Base-by-base conservation (phyloP, 352 stramenopile species). In the Globisporangium uncinulatum region DNA sequence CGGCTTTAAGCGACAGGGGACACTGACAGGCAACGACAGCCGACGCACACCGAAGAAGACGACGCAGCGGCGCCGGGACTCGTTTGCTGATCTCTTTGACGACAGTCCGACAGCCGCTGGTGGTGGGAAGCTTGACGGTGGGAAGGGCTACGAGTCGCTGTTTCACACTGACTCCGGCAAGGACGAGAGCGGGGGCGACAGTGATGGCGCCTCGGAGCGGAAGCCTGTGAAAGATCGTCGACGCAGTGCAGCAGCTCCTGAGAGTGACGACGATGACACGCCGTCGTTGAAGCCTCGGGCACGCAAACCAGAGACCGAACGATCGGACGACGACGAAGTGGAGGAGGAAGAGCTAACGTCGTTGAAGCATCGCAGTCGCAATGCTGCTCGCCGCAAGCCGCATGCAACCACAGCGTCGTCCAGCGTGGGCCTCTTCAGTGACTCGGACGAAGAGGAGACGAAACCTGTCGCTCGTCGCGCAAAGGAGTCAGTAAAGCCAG, bases 21-120 rank as follows among this genome's bases (percentile, higher is more conserved):
- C 47, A 41, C 21, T n/a, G 17, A 32, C 48, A 29, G 32, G 31
- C 29, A 51, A 48, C 10, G 41, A 7, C 34, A n/a, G 24, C 51
- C 10, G 15, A 21, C 62, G 62, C 37, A 20, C 31, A 3, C 58
- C 54, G 9, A 61, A 52, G 34, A 37, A 41, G 11, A 29, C 29
- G 13, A 15, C 65, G 9, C 34, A 39, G 34, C 70, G 73, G 24
- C 77, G 74, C 13, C 74, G 73, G 51, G 78, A 90, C 59, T 92
- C 82, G 1, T 92, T 92, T 72, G 82, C 78, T 11, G 71, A 70
- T 61, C 48, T 92, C 44, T 92, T 92, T 63, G 82, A 89, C 10
- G 77, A 87, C 36, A 70, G 66, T 61, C 50, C 60, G 20, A 67
- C 43, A 5, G 62, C 34, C 2, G 10, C 76, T 46, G 59, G 52